phyloP scores from a whole-genome alignment of 2,329 filamentous ascomycete species.

The Ophiostoma ulmi region DNA sequence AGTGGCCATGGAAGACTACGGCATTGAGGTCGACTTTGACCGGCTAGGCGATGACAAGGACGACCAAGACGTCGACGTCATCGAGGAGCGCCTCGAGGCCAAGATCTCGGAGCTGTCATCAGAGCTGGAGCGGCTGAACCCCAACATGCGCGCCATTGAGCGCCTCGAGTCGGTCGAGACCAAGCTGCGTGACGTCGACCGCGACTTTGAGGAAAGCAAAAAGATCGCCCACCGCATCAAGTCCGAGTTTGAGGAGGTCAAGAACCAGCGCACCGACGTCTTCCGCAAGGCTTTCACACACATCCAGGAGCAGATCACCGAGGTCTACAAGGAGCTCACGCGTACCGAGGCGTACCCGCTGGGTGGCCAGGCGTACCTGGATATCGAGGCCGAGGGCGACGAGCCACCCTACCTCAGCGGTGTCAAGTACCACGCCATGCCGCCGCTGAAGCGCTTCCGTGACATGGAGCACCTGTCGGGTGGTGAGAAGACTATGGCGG shows the following conservation, averaged over 20 bases:
- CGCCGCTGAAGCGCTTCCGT: conserved; percentile 92
- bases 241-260: conserved; percentile 65
- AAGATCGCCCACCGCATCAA: conserved; percentile 54
- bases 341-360: conserved; percentile 85
- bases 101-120: conserved; percentile 67
- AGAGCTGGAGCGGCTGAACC: conserved; percentile 89
- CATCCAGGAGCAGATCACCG: conserved; percentile 88
- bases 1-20: conserved; percentile 76
- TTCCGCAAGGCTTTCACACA: conserved; percentile 95
- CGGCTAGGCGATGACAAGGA: conserved; percentile 75
- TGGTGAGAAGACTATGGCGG: conserved; percentile 98
- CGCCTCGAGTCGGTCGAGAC: conserved; percentile 80
- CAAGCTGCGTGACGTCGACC: conserved; percentile 75
- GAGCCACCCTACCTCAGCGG: conserved; percentile 84
- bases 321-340: conserved; percentile 93
- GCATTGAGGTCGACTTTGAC: conserved; percentile 83
- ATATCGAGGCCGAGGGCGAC: conserved; percentile 89
- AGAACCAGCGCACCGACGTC: conserved; percentile 75
- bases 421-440: conserved; percentile 98
- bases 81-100: conserved; percentile 72
- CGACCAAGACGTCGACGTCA: conserved; percentile 48
- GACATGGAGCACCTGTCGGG: conserved; percentile 98
- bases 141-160: conserved; percentile 93
- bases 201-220: conserved; percentile 83
- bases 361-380: conserved; percentile 83